phyloP scores from a whole-genome alignment of 768 basidiomycete genomes.

The Tylopilus intermedius region DNA sequence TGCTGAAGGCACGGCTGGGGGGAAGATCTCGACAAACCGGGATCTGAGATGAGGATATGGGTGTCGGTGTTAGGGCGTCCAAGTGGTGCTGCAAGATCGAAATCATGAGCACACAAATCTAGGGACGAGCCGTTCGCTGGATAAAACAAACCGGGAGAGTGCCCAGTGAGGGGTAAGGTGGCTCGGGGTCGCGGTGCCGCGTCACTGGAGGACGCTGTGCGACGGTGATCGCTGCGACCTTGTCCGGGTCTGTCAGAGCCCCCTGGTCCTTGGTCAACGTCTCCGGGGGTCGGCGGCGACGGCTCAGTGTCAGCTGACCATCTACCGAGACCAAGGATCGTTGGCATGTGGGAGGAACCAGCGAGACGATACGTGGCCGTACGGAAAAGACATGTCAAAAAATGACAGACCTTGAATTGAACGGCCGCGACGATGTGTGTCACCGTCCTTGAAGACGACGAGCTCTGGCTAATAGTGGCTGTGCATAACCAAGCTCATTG shows the following conservation, averaged over 20 bases:
- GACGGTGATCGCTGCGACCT: constrained; percentile 20
- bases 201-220: constrained; percentile 42
- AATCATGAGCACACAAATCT: constrained; percentile 10
- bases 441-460: not conserved
- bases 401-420: constrained; percentile 21
- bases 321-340: constrained; percentile 15
- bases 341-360: constrained; percentile 15
- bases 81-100: constrained; percentile 3
- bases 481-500: not conserved
- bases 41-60: constrained; percentile 10
- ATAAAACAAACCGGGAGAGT: constrained; percentile 18
- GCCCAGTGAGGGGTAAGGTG: constrained; percentile 18
- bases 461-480: not conserved
- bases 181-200: constrained; percentile 46
- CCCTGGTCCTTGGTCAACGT: constrained; percentile 6
- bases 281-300: constrained; percentile 11
- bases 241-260: constrained; percentile 6
- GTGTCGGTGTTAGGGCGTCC: constrained; percentile 11
- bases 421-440: not conserved
- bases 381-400: constrained; percentile 4
- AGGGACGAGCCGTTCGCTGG: constrained; percentile 4
- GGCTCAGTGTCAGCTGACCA: constrained; percentile 22
- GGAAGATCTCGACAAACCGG: constrained; percentile 10
- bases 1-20: constrained; percentile 29
- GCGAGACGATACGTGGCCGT: not conserved